Evolutionary conservation across 768 basidiomycete species (phyloP).

Genomic region (Mycena olivaceomarginata): DNA sequence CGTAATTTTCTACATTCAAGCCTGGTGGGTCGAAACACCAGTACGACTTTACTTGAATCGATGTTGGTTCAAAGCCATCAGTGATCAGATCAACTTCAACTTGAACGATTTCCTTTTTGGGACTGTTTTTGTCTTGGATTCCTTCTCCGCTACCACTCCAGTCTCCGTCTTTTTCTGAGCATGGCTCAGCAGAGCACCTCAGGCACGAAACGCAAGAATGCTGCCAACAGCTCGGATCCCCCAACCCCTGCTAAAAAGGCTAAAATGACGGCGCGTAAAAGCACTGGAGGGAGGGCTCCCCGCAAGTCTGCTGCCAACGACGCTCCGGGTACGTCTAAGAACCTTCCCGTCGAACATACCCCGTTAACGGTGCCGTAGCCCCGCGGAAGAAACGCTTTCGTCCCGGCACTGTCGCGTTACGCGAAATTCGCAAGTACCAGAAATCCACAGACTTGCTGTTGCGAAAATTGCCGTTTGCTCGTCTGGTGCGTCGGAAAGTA

Average conservation of each 20-base stretch:
- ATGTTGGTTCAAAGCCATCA: not conserved
- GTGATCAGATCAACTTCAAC: no score
- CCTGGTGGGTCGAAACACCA: no score
- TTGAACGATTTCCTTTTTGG: not conserved
- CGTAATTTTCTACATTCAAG: no score
- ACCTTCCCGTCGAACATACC: slow-evolving; percentile 23
- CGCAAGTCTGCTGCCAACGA: slow-evolving; percentile 35
- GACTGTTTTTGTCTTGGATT: not conserved
- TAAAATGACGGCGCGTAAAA: slow-evolving; percentile 87
- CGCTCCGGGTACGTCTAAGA: slow-evolving; percentile 48
- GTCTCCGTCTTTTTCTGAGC: slow-evolving; percentile 5
- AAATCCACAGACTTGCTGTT: slow-evolving; percentile 93
- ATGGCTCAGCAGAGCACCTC: slow-evolving; percentile 83
- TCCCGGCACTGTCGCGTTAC: slow-evolving; percentile 92
- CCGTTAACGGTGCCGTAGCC: slow-evolving; percentile 21
- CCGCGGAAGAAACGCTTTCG: slow-evolving; percentile 80
- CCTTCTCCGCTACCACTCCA: slow-evolving; percentile 11
- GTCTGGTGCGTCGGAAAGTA: slow-evolving; percentile 78
- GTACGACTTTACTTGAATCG: no score
- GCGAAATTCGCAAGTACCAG: slow-evolving; percentile 96
- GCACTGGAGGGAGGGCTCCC: slow-evolving; percentile 80
- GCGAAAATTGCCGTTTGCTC: slow-evolving; percentile 93
- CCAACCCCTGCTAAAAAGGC: slow-evolving; percentile 72
- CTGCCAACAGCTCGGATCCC: slow-evolving; percentile 61
- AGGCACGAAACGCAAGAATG: slow-evolving; percentile 68